Evolutionary conservation across 1,284 basidiomycete species (phyloP), one percentile per base, ranked within the genome.

Genomic region (Cutaneotrichosporon dermatis): DNA sequence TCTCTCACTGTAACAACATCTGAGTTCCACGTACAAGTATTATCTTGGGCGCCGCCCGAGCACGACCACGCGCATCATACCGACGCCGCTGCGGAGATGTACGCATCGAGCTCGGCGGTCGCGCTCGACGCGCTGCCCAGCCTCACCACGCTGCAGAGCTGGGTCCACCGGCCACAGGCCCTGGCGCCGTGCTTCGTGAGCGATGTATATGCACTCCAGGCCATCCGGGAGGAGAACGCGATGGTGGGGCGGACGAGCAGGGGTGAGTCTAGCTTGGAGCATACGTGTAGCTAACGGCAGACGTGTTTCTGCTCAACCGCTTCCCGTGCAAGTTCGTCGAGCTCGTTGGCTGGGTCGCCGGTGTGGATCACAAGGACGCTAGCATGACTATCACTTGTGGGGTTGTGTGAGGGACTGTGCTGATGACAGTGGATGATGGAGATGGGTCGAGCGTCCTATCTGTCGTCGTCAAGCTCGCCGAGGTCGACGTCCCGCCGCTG

Each of bases 331-430:
- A 60, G 41, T 63, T 66, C 46, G 71, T 76, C 35, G 69, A 76
- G 64, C 44, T 76, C 1, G 74, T 76, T 10, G 75, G 61, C 6
- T 75, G 71, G 70, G 73, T 75, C 1, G 72, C 69, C 0, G 75
- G 73, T 0, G 72, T 75, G 4, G 71, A 72, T 35, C 63, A 69
- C 59, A 71, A 70, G 52, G 75, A 75, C 42, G 48, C 64, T 0
- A 51, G 49, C 1, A 58, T 75, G 60, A 68, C 53, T 2, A 34
- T 75, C 11, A 66, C 65, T 0, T n/a, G 70, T 71, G 46, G 57
- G 25, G 72, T 35, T 6, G 8, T 33, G 13, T 40, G 13, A 25
- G 4, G 6, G 6, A 41, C 15, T 0, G 8, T 25, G 34, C 54
- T 60, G 35, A 60, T 51, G 1, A 15, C 39, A 76, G 74, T 75